Conservation (phyloP, 2,329 filamentous ascomycete species). For the Trichoderma arundinaceum region DNA sequence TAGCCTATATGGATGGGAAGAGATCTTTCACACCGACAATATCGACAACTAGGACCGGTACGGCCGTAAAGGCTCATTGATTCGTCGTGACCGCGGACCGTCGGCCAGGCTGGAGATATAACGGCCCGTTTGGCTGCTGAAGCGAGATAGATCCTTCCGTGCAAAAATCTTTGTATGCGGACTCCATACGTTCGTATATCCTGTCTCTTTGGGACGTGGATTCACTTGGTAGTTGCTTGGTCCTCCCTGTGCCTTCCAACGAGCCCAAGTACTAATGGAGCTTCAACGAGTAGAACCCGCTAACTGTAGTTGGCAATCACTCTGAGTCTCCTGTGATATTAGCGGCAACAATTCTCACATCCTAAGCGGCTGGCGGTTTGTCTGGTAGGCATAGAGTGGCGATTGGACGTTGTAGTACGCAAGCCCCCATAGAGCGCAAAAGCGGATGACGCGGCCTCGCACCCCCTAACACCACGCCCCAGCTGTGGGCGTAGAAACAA, state of each 20-base stretch:
- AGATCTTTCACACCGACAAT: neutral
- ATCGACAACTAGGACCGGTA: neutral
- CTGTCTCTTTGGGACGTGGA: neutral
- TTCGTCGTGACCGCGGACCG: neutral
- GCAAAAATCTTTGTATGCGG: neutral
- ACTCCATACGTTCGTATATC: neutral
- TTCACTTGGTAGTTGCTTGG: neutral
- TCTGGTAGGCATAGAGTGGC: constrained; percentile 23
- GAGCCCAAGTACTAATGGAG: neutral
- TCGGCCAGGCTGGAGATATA: neutral
- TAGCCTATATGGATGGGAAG: neutral
- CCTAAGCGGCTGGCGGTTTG: neutral
- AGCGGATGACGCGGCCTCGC: constrained; percentile 33
- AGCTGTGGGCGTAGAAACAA: constrained; percentile 24
- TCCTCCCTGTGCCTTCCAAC: neutral
- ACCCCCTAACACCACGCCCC: constrained; percentile 28
- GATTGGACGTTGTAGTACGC: constrained; percentile 28
- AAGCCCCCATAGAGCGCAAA: constrained; percentile 23
- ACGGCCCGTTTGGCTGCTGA: neutral
- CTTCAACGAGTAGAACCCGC: neutral
- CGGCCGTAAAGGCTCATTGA: neutral
- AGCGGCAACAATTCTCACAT: neutral
- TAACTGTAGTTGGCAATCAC: neutral
- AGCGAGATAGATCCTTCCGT: neutral
- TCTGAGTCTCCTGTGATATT: neutral